Conservation (phyloP, 2,329 filamentous ascomycete species). For the Atkinsonella texensis region DNA sequence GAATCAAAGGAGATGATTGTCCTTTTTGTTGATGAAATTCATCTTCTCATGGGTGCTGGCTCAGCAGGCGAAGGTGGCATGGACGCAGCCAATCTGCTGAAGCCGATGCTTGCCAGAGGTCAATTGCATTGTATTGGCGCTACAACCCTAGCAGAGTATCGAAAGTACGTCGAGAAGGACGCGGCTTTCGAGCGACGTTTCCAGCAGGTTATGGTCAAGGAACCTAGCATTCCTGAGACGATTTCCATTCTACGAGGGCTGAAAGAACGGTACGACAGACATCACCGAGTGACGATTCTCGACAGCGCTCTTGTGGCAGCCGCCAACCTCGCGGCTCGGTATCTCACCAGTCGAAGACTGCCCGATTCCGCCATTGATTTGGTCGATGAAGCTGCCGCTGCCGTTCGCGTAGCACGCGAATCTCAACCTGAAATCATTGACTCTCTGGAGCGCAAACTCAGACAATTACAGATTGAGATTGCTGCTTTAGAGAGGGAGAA, state of each 20-base stretch:
- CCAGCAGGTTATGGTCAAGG: conserved; percentile 95
- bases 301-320: conserved; percentile 87
- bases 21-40: conserved; percentile 97
- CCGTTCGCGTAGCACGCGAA: conserved; percentile 90
- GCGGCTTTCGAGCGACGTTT: conserved; percentile 96
- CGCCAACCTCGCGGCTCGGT: conserved; percentile 84
- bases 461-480: conserved; percentile 94
- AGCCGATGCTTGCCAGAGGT: conserved; percentile 94
- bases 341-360: conserved; percentile 79
- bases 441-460: conserved; percentile 78
- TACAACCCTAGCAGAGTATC: conserved; percentile 87
- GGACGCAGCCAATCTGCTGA: conserved; percentile 95
- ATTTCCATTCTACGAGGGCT: conserved; percentile 96
- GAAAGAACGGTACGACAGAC: conserved; percentile 96
- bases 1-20: conserved; percentile 94
- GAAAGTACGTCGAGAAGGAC: conserved; percentile 99
- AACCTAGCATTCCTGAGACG: conserved; percentile 78
- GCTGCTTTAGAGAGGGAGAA: conserved; percentile 89
- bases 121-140: conserved; percentile 97
- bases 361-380: conserved; percentile 95
- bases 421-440: conserved; percentile 95
- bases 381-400: conserved; percentile 90
- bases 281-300: conserved; percentile 93
- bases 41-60: conserved; percentile 95
- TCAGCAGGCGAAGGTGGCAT: conserved; percentile 92